Conservation (phyloP, 2,329 filamentous ascomycete genomes). For the Pseudogymnoascus sp. region DNA sequence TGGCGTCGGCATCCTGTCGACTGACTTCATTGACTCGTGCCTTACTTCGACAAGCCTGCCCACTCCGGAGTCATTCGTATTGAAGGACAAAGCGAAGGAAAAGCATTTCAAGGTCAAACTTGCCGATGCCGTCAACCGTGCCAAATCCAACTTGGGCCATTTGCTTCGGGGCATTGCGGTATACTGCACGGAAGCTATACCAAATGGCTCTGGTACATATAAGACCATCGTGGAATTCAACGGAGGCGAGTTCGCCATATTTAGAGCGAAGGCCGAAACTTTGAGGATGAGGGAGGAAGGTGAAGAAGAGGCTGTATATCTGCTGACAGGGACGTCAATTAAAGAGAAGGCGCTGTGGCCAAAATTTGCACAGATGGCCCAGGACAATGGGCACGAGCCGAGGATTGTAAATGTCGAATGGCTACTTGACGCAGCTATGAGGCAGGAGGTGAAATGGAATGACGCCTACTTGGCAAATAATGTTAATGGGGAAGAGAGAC, state of each 20-base stretch:
- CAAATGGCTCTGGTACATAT: constrained; percentile 76
- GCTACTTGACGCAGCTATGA: constrained; percentile 84
- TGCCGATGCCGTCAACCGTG: constrained; percentile 57
- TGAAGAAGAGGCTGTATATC: constrained; percentile 66
- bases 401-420: constrained; percentile 80
- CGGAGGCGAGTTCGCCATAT: constrained; percentile 72
- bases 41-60: constrained; percentile 57
- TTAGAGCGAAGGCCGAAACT: constrained; percentile 52
- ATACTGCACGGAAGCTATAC: constrained; percentile 74
- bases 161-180: constrained; percentile 70
- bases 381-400: constrained; percentile 68
- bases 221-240: constrained; percentile 81
- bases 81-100: constrained; percentile 68
- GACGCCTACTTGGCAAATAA: constrained; percentile 44
- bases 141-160: constrained; percentile 65
- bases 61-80: constrained; percentile 53
- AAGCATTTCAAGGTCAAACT: constrained; percentile 62
- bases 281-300: constrained; percentile 43
- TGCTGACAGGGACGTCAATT: constrained; percentile 60
- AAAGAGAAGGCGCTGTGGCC: constrained; percentile 70
- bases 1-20: constrained; percentile 68
- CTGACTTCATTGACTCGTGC: constrained; percentile 69
- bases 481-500: too few species aligned
- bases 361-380: constrained; percentile 71
- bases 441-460: constrained; percentile 65